A percentile compares a stretch with the other conserved stretches of the same genome.
These are phyloP conservation scores for Globisporangium yorkense DNA, from an alignment of 352 stramenopile species.

Conservation along the genomic window DNA sequence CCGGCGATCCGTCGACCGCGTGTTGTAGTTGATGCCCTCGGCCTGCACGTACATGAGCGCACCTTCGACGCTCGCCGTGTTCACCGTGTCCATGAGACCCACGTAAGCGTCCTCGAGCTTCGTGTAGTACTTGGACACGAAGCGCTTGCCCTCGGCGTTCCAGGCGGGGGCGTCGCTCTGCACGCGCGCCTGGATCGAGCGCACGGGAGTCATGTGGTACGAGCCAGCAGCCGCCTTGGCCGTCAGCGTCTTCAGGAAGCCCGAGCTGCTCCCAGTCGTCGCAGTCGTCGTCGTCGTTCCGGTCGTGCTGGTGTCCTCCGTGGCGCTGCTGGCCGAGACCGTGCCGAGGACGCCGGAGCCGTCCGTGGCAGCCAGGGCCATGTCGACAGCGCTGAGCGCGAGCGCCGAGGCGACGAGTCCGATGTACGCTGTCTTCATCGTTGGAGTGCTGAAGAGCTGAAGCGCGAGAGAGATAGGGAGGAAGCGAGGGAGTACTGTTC, in stretches of 20 bases:
- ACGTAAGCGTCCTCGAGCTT: conserved; percentile 47
- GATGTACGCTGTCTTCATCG: conserved; percentile 8
- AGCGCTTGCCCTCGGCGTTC: conserved; percentile 43
- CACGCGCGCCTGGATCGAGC: conserved; percentile 65
- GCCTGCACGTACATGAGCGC: conserved; percentile 86
- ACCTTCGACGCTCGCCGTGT: conserved; percentile 73
- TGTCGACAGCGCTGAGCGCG: conserved; percentile 14
- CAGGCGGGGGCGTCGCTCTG: conserved; percentile 60
- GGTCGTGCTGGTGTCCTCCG: conserved; percentile 10
- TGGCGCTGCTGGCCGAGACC: conserved; percentile 17
- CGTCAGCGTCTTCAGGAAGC: conserved; percentile 16
- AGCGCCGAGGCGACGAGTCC: conserved; percentile 9
- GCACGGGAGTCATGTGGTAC: conserved; percentile 73
- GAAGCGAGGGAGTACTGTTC: not conserved
- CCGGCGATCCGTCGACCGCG: conserved; percentile 38
- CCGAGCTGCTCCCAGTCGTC: conserved; percentile 6
- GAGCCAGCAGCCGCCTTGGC: conserved; percentile 13
- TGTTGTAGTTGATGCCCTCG: conserved; percentile 79
- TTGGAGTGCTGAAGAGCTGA: not conserved
- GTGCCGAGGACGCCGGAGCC: conserved; percentile 6
- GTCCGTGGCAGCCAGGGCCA: conserved; percentile 12
- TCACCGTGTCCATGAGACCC: conserved; percentile 74
- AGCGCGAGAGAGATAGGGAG: not conserved
- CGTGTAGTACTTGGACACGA: conserved; percentile 56
- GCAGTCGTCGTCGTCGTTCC: not conserved